Evolutionary conservation across 345 rosid species (phyloP).

Genomic region (Bruguiera gymnorhiza): DNA sequence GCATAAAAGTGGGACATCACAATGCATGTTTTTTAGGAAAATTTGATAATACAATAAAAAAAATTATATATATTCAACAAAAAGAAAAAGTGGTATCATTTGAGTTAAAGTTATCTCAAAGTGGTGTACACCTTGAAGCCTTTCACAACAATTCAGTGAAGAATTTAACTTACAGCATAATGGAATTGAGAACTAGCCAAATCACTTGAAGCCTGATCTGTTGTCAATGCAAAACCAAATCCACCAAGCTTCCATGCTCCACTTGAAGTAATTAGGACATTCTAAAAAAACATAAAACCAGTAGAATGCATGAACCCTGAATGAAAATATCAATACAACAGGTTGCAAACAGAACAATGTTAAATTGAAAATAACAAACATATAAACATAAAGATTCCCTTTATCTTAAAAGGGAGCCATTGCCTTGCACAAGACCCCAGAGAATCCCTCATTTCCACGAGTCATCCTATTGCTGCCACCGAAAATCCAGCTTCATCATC

Average conservation of each 20-base stretch:
- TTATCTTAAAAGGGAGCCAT: background rate
- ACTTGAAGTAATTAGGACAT: conserved; percentile 73
- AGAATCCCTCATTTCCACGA: background rate
- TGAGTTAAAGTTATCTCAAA: too few relatives aligned
- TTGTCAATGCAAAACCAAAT: conserved; percentile 77
- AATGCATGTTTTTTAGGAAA: too few relatives aligned
- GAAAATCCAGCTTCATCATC: background rate
- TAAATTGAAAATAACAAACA: background rate
- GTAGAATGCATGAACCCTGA: background rate
- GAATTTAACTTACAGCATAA: conserved; percentile 64
- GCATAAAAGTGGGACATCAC: too few relatives aligned
- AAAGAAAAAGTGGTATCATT: too few relatives aligned
- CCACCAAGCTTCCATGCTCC: conserved; percentile 99
- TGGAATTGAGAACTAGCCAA: conserved; percentile 64
- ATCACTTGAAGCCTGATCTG: conserved; percentile 56
- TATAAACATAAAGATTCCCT: background rate
- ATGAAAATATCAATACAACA: background rate
- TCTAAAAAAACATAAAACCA: conserved; percentile 43
- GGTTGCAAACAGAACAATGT: background rate
- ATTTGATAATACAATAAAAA: too few relatives aligned
- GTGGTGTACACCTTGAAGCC: too few relatives aligned
- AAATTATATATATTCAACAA: too few relatives aligned
- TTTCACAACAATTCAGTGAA: conserved; percentile 7
- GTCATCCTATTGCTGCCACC: background rate
- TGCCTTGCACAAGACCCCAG: background rate